phyloP scores from a whole-genome alignment of 164 flowering plant species.

The Nymphaea thermarum region DNA sequence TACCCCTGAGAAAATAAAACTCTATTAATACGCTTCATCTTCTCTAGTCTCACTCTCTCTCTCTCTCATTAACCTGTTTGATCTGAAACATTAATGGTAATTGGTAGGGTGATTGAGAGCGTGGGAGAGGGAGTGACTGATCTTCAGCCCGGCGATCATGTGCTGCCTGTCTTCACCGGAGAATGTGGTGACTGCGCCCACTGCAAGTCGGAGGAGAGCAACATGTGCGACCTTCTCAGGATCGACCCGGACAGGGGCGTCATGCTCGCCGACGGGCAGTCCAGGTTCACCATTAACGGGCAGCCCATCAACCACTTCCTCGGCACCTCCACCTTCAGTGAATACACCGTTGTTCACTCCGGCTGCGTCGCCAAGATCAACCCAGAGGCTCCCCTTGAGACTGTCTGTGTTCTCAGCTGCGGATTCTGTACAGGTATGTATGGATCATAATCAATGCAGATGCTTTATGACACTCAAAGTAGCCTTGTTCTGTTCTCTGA shows the following conservation, averaged over 20 bases:
- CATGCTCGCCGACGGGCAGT: conserved; percentile 46
- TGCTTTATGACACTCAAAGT: neutral
- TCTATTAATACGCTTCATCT: no score
- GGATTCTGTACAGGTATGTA: conserved; percentile 49
- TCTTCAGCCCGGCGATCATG: conserved; percentile 49
- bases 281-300: conserved; percentile 51
- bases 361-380: conserved; percentile 52
- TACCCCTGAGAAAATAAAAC: no score
- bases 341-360: conserved; percentile 44
- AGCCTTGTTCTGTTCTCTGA: no score
- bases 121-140: conserved; percentile 60
- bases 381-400: conserved; percentile 52
- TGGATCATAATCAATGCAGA: no score
- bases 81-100: neutral
- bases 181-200: conserved; percentile 49
- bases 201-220: conserved; percentile 58
- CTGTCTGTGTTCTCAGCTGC: conserved; percentile 52
- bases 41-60: neutral
- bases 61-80: neutral
- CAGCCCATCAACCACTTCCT: conserved; percentile 51
- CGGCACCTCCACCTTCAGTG: conserved; percentile 55
- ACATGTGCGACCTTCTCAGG: conserved; percentile 59
- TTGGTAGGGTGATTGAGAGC: conserved; percentile 45
- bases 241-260: conserved; percentile 54
- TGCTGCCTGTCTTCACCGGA: conserved; percentile 55